A percentile compares a stretch with the other conserved stretches of the same genome.
Evolutionary conservation across 768 basidiomycete genomes (phyloP).

Genomic region (Dacryopinax primogenitus): DNA sequence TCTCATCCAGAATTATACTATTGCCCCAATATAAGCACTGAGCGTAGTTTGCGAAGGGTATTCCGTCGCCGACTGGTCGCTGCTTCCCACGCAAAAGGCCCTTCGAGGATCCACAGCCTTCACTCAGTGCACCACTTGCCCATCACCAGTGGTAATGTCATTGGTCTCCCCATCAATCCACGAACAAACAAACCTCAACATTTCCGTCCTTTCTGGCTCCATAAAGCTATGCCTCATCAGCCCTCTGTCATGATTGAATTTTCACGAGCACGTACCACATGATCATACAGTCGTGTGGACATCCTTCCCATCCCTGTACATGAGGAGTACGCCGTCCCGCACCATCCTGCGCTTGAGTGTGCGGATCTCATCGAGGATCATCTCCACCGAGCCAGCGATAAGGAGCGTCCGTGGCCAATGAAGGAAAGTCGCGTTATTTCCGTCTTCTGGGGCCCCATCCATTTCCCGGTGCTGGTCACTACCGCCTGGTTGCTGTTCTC

Average conservation of each 20-base stretch:
- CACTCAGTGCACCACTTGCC: too few species aligned
- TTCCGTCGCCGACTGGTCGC: too few species aligned
- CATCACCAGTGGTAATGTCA: too few species aligned
- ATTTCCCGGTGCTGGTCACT: not conserved
- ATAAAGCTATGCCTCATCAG: not conserved
- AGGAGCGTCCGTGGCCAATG: slow-evolving; percentile 53
- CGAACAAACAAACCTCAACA: not conserved
- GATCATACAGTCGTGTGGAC: not conserved
- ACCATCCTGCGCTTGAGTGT: slow-evolving; percentile 39
- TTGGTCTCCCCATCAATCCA: not conserved
- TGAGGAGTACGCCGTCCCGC: slow-evolving; percentile 25
- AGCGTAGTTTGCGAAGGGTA: too few species aligned
- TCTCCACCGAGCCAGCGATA: slow-evolving; percentile 43
- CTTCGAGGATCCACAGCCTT: too few species aligned
- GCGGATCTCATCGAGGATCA: slow-evolving; percentile 40
- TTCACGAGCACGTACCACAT: not conserved
- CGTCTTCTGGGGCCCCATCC: slow-evolving; percentile 15
- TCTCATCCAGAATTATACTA: too few species aligned
- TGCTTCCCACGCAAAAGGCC: too few species aligned
- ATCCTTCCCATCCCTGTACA: not conserved
- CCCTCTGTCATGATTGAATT: not conserved
- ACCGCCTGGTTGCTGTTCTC: too few species aligned
- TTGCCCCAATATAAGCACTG: too few species aligned
- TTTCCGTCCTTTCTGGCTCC: slow-evolving; percentile 1
- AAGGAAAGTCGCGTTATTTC: slow-evolving; percentile 33